These are phyloP conservation scores for Pueraria montana DNA, from an alignment of 306 rosid genomes.

Conservation along the genomic window DNA sequence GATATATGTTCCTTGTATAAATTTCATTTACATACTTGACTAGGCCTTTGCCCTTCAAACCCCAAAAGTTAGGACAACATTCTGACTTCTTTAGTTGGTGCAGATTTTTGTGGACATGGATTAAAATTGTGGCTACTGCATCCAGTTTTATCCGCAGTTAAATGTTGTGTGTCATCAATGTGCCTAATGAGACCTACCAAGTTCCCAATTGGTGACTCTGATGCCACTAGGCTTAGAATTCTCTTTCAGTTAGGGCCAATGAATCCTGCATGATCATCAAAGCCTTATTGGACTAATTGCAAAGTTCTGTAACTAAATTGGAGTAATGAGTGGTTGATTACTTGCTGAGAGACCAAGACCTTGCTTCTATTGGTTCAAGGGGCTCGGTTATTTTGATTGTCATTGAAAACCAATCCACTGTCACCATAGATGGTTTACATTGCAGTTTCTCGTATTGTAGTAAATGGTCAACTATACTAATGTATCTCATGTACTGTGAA, in stretches of 20 bases:
- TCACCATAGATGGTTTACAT: slow-evolving; percentile 15
- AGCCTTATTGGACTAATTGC: slow-evolving; percentile 32
- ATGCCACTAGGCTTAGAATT: slow-evolving; percentile 47
- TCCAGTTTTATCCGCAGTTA: slow-evolving; percentile 15
- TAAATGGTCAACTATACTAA: slow-evolving; percentile 1
- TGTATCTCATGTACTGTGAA: neutral
- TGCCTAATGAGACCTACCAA: slow-evolving; percentile 37
- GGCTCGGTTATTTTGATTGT: slow-evolving; percentile 33
- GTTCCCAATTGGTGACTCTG: slow-evolving; percentile 20
- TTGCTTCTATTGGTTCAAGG: slow-evolving; percentile 35
- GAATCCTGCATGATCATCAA: slow-evolving; percentile 36
- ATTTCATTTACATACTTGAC: neutral
- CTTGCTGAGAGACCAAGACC: slow-evolving; percentile 12
- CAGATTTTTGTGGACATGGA: slow-evolving; percentile 91
- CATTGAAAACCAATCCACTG: slow-evolving; percentile 16
- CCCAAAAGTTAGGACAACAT: slow-evolving; percentile 33
- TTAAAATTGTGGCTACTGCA: slow-evolving; percentile 46
- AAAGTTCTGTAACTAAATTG: slow-evolving; percentile 43
- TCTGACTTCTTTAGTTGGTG: slow-evolving; percentile 49
- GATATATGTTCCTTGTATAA: slow-evolving; percentile 8
- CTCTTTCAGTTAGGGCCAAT: slow-evolving; percentile 27
- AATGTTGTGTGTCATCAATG: slow-evolving; percentile 34
- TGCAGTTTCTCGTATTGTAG: slow-evolving; percentile 15
- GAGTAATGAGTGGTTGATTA: slow-evolving; percentile 38
- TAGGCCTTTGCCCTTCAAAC: slow-evolving; percentile 23